Evolutionary conservation across 1,284 basidiomycete genomes (phyloP).

Genomic region (Kwoniella shivajii): DNA sequence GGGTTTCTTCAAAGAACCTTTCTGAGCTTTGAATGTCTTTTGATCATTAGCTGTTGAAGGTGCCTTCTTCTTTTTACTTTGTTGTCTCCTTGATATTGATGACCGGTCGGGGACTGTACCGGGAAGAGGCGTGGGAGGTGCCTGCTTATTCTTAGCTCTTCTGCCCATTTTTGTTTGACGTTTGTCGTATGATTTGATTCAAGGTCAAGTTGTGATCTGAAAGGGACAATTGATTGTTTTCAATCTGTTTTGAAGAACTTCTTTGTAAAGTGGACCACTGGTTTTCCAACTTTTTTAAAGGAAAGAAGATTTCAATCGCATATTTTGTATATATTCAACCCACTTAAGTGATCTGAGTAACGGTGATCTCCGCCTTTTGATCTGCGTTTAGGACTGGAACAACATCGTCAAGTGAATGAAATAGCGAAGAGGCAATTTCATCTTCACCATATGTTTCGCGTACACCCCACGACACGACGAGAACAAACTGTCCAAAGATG

Average conservation of each 20-base stretch:
- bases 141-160: slow-evolving; percentile 88
- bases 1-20: slow-evolving; percentile 30
- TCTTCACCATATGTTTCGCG: too few relatives aligned
- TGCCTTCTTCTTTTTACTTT: slow-evolving; percentile 40
- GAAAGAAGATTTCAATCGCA: too few relatives aligned
- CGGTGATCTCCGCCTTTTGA: neutral
- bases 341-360: neutral
- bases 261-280: too few relatives aligned
- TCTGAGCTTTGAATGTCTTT: slow-evolving; percentile 31
- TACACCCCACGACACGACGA: neutral
- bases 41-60: slow-evolving; percentile 21
- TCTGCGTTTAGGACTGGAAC: neutral
- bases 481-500: slow-evolving; percentile 1
- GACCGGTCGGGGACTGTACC: slow-evolving; percentile 40
- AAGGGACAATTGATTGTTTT: neutral
- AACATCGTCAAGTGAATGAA: neutral
- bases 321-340: too few relatives aligned
- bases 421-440: too few relatives aligned
- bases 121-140: slow-evolving; percentile 66
- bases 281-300: too few relatives aligned
- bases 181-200: neutral
- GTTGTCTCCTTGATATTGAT: slow-evolving; percentile 11
- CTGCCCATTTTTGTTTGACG: slow-evolving; percentile 67
- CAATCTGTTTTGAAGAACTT: too few relatives aligned
- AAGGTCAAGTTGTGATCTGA: neutral